Percentiles rank a stretch among this genome's conserved stretches.
Conservation (phyloP, 768 basidiomycete genomes). For the Suillus bovinus region DNA sequence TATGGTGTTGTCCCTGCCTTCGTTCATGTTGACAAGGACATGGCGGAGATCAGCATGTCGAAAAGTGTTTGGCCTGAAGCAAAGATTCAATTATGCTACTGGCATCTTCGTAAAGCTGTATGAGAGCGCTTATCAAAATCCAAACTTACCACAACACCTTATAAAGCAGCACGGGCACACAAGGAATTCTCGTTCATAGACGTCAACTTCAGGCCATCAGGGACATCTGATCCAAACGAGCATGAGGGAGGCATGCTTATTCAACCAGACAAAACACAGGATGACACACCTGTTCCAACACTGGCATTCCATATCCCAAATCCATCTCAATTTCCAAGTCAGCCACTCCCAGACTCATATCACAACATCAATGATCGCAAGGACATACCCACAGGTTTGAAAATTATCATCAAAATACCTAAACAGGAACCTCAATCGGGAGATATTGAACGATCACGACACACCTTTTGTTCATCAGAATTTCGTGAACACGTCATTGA, state of each 20-base stretch:
- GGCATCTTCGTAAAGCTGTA: slow-evolving; percentile 14
- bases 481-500: slow-evolving; percentile 19
- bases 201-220: no score
- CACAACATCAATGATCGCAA: background rate
- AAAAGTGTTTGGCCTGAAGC: slow-evolving; percentile 6
- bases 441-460: background rate
- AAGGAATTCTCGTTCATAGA: slow-evolving; percentile 12
- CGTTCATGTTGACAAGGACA: slow-evolving; percentile 16
- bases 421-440: background rate
- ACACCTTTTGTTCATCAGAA: slow-evolving; percentile 19
- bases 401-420: slow-evolving; percentile 4
- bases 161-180: slow-evolving; percentile 3
- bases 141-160: slow-evolving; percentile 16
- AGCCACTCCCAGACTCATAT: background rate
- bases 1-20: slow-evolving; percentile 11
- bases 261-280: background rate
- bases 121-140: slow-evolving; percentile 5
- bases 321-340: background rate
- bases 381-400: background rate
- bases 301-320: slow-evolving; percentile 1
- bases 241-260: background rate
- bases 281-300: background rate
- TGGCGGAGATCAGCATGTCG: slow-evolving; percentile 16
- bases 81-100: slow-evolving; percentile 16
- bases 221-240: no score